Evolutionary conservation across 257 asterid species (phyloP), one percentile per base, ranked within the genome.

Genomic region (Solanum megistacrolobum): DNA sequence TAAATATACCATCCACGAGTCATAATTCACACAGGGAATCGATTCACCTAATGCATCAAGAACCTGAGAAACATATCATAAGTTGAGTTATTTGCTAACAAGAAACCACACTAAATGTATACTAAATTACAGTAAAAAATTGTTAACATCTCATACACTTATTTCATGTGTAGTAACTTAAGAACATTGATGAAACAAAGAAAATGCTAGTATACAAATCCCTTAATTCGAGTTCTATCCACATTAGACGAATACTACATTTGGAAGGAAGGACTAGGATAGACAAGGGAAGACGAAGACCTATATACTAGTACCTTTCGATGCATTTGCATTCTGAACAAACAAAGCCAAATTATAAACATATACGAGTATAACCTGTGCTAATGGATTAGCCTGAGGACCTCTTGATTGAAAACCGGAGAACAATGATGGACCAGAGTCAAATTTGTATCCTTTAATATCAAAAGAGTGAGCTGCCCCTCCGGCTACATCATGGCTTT

Each of bases 381-480:
- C 98, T 65, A 97, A 94, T 90, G 99, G 99, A 88, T 97, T 97
- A 9, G 98, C 98, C 92, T 97, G 99, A 73, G 92, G 98, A 85
- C 99, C 99, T 93, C 99, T 91, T 46, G 98, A 95, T 76, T 93
- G 98, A 68, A 95, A 95, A 27, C 99, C 99, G 58, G 98, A 97
- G 93, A 94, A 97, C 87, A 97, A 83, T 89, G 99, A 97, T 6
- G 99, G 99, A 31, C 99, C 99, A 5, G 98, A 97, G 87, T 97
- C 98, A 21, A 97, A 97, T 89, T 94, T 95, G 90, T 91, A 97
- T 73, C 91, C 95, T 89, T 94, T 96, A 32, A 95, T 90, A 87
- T 95, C 94, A 75, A 97, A 95, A 39, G 98, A 92, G 91, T 97
- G 99, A 83, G 99, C 98, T 83, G 98, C 98, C 62, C 98, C 99